Percentiles rank a stretch among this genome's conserved stretches.
Evolutionary conservation across 805 yeast species (phyloP).

Genomic region (Candida quercuum): DNA sequence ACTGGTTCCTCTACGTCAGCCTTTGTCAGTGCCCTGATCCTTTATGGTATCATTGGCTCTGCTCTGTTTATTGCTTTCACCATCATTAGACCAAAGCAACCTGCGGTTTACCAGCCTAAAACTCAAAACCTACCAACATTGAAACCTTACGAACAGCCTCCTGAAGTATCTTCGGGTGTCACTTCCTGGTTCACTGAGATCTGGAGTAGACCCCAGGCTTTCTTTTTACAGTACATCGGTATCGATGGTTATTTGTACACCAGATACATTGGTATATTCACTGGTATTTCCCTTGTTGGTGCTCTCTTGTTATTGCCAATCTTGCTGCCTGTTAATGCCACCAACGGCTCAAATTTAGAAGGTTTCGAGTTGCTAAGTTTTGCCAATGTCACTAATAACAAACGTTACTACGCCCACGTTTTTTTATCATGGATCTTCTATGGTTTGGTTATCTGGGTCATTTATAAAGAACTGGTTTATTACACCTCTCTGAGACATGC

Average conservation of each 20-base stretch:
- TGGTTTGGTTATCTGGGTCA: constrained; percentile 57
- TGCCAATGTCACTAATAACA: constrained; percentile 56
- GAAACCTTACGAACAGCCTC: constrained; percentile 29
- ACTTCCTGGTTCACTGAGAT: constrained; percentile 52
- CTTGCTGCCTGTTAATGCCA: constrained; percentile 47
- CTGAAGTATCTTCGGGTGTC: constrained; percentile 38
- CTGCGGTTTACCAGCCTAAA: constrained; percentile 79
- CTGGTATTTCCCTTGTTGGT: constrained; percentile 45
- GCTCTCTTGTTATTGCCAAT: constrained; percentile 60
- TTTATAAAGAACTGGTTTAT: constrained; percentile 70
- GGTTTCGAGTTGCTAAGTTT: constrained; percentile 66
- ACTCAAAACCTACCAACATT: constrained; percentile 51
- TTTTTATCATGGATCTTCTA: constrained; percentile 72
- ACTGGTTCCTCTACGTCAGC: constrained; percentile 64
- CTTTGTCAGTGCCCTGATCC: constrained; percentile 66
- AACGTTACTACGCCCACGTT: constrained; percentile 68
- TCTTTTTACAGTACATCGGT: constrained; percentile 63
- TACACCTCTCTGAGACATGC: constrained; percentile 71
- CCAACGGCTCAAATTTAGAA: constrained; percentile 47
- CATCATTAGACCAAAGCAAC: constrained; percentile 55
- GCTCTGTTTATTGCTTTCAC: constrained; percentile 59
- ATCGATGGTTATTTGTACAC: constrained; percentile 74
- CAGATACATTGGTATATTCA: constrained; percentile 56
- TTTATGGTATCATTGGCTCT: constrained; percentile 56
- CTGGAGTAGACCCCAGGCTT: constrained; percentile 51